phyloP scores from a whole-genome alignment of 352 stramenopile species.

The Phytophthora boehmeriae region DNA sequence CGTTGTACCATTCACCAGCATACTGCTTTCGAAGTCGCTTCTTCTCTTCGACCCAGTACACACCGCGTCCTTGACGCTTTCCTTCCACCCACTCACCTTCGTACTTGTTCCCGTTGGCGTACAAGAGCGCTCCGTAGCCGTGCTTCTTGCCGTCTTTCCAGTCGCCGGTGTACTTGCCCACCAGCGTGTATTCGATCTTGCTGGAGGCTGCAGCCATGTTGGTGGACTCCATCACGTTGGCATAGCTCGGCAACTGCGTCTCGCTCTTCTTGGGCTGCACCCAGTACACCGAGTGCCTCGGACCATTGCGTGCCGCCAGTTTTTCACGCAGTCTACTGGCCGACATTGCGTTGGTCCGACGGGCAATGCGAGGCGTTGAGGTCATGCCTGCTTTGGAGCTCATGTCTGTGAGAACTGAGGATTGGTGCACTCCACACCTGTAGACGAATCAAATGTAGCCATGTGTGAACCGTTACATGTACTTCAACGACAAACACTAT shows the following conservation, averaged over 20 bases:
- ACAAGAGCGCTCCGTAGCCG: conserved; percentile 90
- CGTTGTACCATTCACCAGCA: conserved; percentile 75
- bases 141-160: conserved; percentile 94
- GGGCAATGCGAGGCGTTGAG: conserved; percentile 10
- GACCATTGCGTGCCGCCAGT: conserved; percentile 63
- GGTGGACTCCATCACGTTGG: conserved; percentile 42
- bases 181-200: conserved; percentile 64
- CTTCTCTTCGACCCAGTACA: conserved; percentile 82
- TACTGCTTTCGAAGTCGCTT: conserved; percentile 83
- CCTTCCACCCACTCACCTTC: conserved; percentile 86
- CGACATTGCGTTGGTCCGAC: conserved; percentile 28
- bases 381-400: conserved; percentile 17
- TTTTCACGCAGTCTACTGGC: conserved; percentile 60
- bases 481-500: conserved; percentile 17
- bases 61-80: conserved; percentile 81
- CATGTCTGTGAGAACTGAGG: conserved; percentile 9
- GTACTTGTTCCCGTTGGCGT: conserved; percentile 92
- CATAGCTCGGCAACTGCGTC: conserved; percentile 32
- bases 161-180: conserved; percentile 92
- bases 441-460: neutral
- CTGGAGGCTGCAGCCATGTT: conserved; percentile 43
- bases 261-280: conserved; percentile 55
- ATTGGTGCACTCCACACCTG: neutral
- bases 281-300: conserved; percentile 84
- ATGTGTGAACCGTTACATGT: conserved; percentile 14